phyloP scores from a whole-genome alignment of 2,329 filamentous ascomycete genomes.

The Aaosphaeria arxii region DNA sequence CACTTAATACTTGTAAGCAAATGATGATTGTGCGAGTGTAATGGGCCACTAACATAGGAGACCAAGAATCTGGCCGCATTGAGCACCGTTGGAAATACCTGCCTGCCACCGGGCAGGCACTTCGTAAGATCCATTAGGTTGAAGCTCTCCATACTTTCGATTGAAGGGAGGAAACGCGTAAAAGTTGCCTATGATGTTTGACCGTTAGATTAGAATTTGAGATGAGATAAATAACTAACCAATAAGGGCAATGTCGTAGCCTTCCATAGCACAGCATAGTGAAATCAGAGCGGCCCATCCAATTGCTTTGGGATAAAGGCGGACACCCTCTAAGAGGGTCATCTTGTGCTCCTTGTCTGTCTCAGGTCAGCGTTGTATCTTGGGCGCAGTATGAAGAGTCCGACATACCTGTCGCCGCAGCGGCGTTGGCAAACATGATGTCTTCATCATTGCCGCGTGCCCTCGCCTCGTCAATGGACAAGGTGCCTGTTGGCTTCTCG shows the following conservation, averaged over 20 bases:
- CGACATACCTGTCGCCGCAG: no score
- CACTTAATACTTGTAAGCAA: not conserved
- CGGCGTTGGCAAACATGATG: no score
- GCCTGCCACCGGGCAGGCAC: not conserved
- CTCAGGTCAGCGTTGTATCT: no score
- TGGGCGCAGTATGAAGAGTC: no score
- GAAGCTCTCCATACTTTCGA: constrained; percentile 40
- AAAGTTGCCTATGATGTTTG: constrained; percentile 59
- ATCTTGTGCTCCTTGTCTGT: not conserved
- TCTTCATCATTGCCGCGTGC: no score
- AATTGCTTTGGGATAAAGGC: not conserved
- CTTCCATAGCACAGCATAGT: constrained; percentile 54
- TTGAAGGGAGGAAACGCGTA: constrained; percentile 52
- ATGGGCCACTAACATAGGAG: not conserved
- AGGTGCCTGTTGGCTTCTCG: no score
- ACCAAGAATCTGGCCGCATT: not conserved
- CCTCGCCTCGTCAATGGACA: no score
- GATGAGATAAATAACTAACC: no score
- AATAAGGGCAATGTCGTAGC: constrained; percentile 49
- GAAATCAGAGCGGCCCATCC: not conserved
- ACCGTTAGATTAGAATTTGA: no score
- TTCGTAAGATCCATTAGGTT: not conserved
- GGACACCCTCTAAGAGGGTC: not conserved
- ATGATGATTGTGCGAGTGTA: not conserved
- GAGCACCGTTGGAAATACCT: not conserved